A percentile compares a stretch with the other conserved stretches of the same genome.
These are phyloP conservation scores for Cercospora sp. DNA, from an alignment of 2,329 filamentous ascomycete genomes.

Conservation along the genomic window DNA sequence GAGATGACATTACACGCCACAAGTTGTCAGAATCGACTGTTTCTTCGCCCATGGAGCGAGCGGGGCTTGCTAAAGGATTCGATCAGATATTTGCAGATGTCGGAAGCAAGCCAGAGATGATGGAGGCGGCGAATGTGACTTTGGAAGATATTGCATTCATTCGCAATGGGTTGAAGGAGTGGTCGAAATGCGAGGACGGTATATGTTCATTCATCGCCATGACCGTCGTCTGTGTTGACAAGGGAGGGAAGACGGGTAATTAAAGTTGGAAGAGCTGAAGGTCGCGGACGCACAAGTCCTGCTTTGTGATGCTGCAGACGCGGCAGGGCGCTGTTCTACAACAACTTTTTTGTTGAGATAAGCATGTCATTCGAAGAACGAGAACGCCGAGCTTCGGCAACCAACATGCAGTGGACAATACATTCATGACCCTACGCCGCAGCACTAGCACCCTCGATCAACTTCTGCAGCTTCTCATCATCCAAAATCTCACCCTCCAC, in stretches of 20 bases:
- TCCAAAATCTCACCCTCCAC: constrained; percentile 28
- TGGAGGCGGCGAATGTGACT: constrained; percentile 5
- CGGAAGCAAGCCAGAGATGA: constrained; percentile 3
- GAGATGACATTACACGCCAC: constrained; percentile 5
- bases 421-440: neutral
- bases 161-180: constrained; percentile 8
- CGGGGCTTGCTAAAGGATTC: constrained; percentile 7
- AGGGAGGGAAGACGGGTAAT: neutral
- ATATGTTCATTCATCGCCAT: constrained; percentile 11
- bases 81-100: constrained; percentile 11
- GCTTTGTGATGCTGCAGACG: neutral
- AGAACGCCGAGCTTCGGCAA: neutral
- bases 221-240: constrained; percentile 7
- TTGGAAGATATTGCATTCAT: constrained; percentile 12
- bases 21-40: neutral
- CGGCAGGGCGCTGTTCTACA: neutral
- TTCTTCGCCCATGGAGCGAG: neutral
- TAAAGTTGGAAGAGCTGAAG: neutral
- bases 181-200: constrained; percentile 17
- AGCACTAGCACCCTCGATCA: neutral
- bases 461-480: constrained; percentile 12
- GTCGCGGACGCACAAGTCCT: neutral
- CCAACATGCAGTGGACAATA: neutral
- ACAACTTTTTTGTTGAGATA: no score
- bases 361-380: neutral